phyloP scores from a whole-genome alignment of 2,329 filamentous ascomycete species.

The Trichoderma lentiforme region DNA sequence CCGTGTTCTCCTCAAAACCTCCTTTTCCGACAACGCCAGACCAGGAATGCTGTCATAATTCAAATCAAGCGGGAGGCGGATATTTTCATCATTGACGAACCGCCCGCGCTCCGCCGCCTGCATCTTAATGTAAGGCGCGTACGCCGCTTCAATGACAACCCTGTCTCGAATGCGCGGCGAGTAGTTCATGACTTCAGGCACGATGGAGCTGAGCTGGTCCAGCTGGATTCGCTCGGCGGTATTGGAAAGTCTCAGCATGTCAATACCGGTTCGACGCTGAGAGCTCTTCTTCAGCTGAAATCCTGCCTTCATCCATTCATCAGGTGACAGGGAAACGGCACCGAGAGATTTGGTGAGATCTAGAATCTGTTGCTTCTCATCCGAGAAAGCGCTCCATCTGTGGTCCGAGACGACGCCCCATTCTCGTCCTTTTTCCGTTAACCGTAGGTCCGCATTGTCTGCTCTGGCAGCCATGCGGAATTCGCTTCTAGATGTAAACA shows the following conservation, averaged over 20 bases:
- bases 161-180: conserved; percentile 59
- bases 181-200: conserved; percentile 57
- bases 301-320: conserved; percentile 66
- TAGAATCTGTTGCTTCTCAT: conserved; percentile 64
- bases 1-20: conserved; percentile 63
- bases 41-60: conserved; percentile 73
- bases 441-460: conserved; percentile 87
- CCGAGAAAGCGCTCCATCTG: conserved; percentile 69
- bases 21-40: conserved; percentile 75
- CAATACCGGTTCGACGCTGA: conserved; percentile 67
- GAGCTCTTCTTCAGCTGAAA: conserved; percentile 67
- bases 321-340: conserved; percentile 54
- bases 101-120: conserved; percentile 64
- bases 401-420: conserved; percentile 75
- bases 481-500: conserved; percentile 96
- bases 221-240: conserved; percentile 45
- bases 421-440: conserved; percentile 73
- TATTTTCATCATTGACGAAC: conserved; percentile 72
- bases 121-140: conserved; percentile 79
- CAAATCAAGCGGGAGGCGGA: conserved; percentile 68
- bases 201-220: conserved; percentile 51
- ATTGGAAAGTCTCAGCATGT: conserved; percentile 69
- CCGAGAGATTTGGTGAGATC: conserved; percentile 62
- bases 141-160: conserved; percentile 77
- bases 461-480: conserved; percentile 89